Evolutionary conservation across 352 stramenopile genomes (phyloP).

Genomic region (Blastocystis sp.): DNA sequence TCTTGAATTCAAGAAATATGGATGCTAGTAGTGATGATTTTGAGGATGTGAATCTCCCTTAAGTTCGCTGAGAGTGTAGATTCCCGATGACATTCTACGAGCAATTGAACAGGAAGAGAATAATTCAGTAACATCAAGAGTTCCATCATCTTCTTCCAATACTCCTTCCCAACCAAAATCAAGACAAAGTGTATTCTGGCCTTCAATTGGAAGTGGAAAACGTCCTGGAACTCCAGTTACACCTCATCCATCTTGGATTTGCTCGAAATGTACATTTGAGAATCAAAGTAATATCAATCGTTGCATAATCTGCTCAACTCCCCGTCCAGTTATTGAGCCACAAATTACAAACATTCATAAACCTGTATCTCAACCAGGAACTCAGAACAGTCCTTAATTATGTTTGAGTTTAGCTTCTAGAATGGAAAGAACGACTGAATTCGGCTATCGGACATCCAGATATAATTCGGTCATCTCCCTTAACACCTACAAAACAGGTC

Average conservation of each 20-base stretch:
- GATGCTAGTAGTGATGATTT: not conserved
- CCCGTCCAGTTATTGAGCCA: not conserved
- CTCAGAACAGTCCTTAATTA: not conserved
- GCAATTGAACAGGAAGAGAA: conserved; percentile 24
- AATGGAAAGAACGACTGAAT: not conserved
- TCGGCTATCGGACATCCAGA: not conserved
- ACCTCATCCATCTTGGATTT: not conserved
- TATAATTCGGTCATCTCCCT: not conserved
- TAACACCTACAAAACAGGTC: not conserved
- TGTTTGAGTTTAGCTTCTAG: not conserved
- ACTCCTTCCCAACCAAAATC: not conserved
- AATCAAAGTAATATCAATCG: not conserved
- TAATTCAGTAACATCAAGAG: not conserved
- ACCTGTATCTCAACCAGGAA: not conserved
- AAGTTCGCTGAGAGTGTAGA: conserved; percentile 1
- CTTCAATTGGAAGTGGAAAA: not conserved
- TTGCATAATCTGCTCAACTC: conserved; percentile 34
- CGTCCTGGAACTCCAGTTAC: no score
- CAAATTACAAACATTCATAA: not conserved
- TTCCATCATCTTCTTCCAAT: not conserved
- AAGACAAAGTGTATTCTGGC: not conserved
- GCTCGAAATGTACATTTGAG: not conserved
- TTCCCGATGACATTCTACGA: conserved; percentile 17
- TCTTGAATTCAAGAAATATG: not conserved
- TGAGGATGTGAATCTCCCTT: not conserved